These are phyloP conservation scores for Avicennia marina DNA, from an alignment of 257 asterid genomes.

Conservation along the genomic window DNA sequence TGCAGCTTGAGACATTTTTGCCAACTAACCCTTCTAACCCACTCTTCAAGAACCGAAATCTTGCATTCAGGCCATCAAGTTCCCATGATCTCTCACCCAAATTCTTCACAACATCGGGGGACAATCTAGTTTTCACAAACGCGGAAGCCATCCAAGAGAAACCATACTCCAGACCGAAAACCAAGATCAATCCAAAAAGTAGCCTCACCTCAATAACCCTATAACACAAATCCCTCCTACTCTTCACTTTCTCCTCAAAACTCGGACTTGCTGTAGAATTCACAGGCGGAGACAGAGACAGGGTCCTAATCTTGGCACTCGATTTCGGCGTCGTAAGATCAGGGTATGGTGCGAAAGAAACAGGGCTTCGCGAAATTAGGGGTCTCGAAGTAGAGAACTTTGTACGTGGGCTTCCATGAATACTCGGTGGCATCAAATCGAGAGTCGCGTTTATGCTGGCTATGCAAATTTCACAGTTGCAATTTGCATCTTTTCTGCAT, in stretches of 20 bases:
- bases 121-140: slow-evolving; percentile 31
- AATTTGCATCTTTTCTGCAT: slow-evolving; percentile 78
- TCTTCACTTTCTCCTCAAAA: slow-evolving; percentile 28
- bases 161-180: slow-evolving; percentile 46
- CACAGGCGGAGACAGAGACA: slow-evolving; percentile 24
- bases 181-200: slow-evolving; percentile 32
- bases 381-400: slow-evolving; percentile 40
- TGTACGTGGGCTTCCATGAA: slow-evolving; percentile 39
- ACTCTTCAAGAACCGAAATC: slow-evolving; percentile 46
- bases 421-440: slow-evolving; percentile 61
- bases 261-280: slow-evolving; percentile 27
- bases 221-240: slow-evolving; percentile 25
- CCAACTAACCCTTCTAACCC: slow-evolving; percentile 32
- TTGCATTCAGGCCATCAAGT: slow-evolving; percentile 36
- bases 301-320: slow-evolving; percentile 10
- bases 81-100: slow-evolving; percentile 46
- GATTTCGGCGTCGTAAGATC: slow-evolving; percentile 41
- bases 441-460: slow-evolving; percentile 83
- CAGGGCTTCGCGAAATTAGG: slow-evolving; percentile 43
- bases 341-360: slow-evolving; percentile 35
- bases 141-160: slow-evolving; percentile 38
- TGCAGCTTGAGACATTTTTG: slow-evolving; percentile 33
- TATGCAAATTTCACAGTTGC: slow-evolving; percentile 72
- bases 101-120: slow-evolving; percentile 34
- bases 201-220: slow-evolving; percentile 31